Evolutionary conservation across 2,329 filamentous ascomycete genomes (phyloP).

Genomic region (Calonectria pseudoreteaudii): DNA sequence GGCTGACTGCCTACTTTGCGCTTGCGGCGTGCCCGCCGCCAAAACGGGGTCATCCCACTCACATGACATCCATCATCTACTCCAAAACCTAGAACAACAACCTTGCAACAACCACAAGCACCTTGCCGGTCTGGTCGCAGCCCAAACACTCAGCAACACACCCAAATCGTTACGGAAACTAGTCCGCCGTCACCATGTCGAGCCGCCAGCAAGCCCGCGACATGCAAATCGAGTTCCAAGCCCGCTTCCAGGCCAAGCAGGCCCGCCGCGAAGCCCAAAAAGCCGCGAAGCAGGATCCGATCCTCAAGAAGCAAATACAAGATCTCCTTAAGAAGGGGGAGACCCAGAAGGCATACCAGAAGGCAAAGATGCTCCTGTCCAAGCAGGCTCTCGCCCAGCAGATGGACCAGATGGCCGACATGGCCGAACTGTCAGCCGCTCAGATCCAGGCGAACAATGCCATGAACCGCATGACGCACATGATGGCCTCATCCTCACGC

Average conservation of each 20-base stretch:
- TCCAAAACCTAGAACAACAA: slow-evolving; percentile 6
- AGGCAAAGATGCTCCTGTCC: slow-evolving; percentile 71
- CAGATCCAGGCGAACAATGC: slow-evolving; percentile 75
- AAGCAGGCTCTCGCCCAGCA: slow-evolving; percentile 72
- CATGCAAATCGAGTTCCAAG: slow-evolving; percentile 73
- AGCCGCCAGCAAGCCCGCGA: slow-evolving; percentile 70
- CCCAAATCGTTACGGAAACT: not conserved
- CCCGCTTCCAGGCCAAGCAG: slow-evolving; percentile 73
- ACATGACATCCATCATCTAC: slow-evolving; percentile 37
- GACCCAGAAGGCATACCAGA: slow-evolving; percentile 72
- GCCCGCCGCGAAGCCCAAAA: slow-evolving; percentile 71
- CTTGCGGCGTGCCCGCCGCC: slow-evolving; percentile 10
- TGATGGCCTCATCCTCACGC: slow-evolving; percentile 70
- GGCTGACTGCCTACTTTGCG: slow-evolving; percentile 1
- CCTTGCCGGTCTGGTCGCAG: not conserved
- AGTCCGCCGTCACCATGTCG: slow-evolving; percentile 57
- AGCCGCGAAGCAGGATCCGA: slow-evolving; percentile 70
- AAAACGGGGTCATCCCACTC: slow-evolving; percentile 27
- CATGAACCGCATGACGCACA: slow-evolving; percentile 74
- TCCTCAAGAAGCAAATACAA: slow-evolving; percentile 73
- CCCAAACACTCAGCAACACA: not conserved
- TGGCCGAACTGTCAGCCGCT: slow-evolving; percentile 69
- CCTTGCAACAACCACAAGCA: not conserved
- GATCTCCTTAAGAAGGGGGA: slow-evolving; percentile 73
- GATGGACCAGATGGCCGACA: slow-evolving; percentile 74